Base-by-base conservation (phyloP, 805 yeast species). In the Suhomyces pyralidae region DNA sequence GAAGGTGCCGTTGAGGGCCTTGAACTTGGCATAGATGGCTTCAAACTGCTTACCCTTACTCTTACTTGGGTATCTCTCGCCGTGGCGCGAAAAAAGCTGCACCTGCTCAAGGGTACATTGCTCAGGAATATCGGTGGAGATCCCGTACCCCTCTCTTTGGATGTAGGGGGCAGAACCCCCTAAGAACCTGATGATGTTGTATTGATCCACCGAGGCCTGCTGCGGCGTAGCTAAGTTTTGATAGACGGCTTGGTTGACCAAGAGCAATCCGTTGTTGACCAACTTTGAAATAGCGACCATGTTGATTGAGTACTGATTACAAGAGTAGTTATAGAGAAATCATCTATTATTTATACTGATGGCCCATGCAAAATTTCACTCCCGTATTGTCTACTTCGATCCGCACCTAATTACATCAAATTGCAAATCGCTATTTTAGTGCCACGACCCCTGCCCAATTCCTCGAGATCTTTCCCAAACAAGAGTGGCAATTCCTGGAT, bases 1-100 rank as follows among this genome's bases (percentile, higher is more conserved):
- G 58, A 72, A 71, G 0, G 69, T 59, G 5, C 61, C 62, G 38
- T 61, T 63, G 61, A 63, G 61, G 20, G 48, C 45, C 48, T 63
- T 58, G 51, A 74, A 58, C 48, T 54, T 53, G 45, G 51, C 45
- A 40, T 50, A 22, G 36, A 72, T 54, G 12, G 61, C 61, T 55
- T 71, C 70, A 43, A 61, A 61, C 20, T 32, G 34, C 46, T 59
- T 58, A 9, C 78, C 78, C 12, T 54, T 55, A 32, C 60, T 54
- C 32, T 54, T 56, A 10, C 75, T n/a, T 3, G 90, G 90, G 62
- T 76, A 87, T 59, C 96, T 74, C 65, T 89, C 94, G n/a, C 94
- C 96, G 63, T 90, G 96, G 62, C 96, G 80, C 59, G 84, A 82
- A 48, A 87, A 70, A 25, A 87, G 70, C 58, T 86, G 91, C 10